phyloP scores from a whole-genome alignment of 2,329 filamentous ascomycete species.

The Eutypa lata region DNA sequence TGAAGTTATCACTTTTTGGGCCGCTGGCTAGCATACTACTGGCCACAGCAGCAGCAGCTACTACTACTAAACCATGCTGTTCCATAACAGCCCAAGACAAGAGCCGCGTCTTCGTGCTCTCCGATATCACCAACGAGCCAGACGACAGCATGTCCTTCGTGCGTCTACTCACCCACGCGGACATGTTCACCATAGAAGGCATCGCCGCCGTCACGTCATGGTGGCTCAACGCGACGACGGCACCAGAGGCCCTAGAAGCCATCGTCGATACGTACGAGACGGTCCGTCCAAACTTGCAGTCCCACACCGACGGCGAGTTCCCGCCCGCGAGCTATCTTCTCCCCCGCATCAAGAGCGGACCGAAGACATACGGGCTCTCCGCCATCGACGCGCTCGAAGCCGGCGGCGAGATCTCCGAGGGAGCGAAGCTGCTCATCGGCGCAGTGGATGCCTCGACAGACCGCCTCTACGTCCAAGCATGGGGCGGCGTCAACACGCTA shows the following conservation, averaged over 20 bases:
- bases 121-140: conserved; percentile 32
- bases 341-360: background rate
- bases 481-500: conserved; percentile 44
- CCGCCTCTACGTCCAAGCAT: conserved; percentile 42
- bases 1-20: background rate
- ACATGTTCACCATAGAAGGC: conserved; percentile 32
- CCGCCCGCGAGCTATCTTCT: conserved; percentile 25
- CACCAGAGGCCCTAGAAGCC: conserved; percentile 30
- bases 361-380: conserved; percentile 31
- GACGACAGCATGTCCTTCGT: conserved; percentile 31
- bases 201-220: conserved; percentile 32
- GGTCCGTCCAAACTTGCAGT: conserved; percentile 35
- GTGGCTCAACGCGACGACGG: conserved; percentile 29
- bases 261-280: conserved; percentile 31
- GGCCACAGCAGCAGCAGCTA: background rate
- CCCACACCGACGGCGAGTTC: conserved; percentile 33
- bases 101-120: conserved; percentile 25
- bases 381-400: conserved; percentile 16
- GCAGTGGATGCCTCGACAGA: conserved; percentile 22
- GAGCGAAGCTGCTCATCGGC: conserved; percentile 32
- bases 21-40: background rate
- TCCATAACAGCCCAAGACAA: conserved; percentile 13
- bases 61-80: background rate
- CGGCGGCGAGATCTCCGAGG: conserved; percentile 27
- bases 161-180: conserved; percentile 30